phyloP scores from a whole-genome alignment of 345 rosid genomes.

The Citrus medica region DNA sequence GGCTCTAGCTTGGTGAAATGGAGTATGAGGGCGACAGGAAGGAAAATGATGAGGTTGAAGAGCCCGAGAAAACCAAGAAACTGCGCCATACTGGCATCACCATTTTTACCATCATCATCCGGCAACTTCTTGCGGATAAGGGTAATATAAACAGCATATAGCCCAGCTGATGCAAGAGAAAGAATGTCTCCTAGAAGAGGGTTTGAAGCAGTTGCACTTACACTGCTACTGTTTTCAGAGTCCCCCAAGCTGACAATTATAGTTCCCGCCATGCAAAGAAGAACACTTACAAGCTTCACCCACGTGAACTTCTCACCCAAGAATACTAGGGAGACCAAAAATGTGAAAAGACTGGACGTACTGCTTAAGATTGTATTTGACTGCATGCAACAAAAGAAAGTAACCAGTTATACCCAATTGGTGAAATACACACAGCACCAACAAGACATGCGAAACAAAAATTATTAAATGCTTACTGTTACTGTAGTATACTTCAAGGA shows the following conservation, averaged over 20 bases:
- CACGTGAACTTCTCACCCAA: constrained; percentile 88
- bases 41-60: constrained; percentile 71
- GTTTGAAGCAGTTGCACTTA: constrained; percentile 47
- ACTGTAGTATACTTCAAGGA: constrained; percentile 90
- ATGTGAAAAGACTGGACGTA: constrained; percentile 86
- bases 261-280: constrained; percentile 93
- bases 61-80: constrained; percentile 88
- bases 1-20: constrained; percentile 69
- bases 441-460: background rate
- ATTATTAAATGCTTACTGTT: constrained; percentile 49
- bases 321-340: constrained; percentile 70
- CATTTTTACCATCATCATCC: constrained; percentile 70
- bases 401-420: constrained; percentile 6
- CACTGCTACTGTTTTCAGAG: constrained; percentile 40
- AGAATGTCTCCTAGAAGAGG: constrained; percentile 82
- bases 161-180: constrained; percentile 69
- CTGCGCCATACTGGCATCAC: constrained; percentile 84
- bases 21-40: constrained; percentile 74
- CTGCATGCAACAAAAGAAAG: constrained; percentile 40
- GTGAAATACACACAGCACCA: background rate
- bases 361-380: constrained; percentile 95
- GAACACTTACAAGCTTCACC: constrained; percentile 84
- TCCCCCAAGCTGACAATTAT: constrained; percentile 88
- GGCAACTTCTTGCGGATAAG: constrained; percentile 83
- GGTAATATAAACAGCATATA: constrained; percentile 81